Evolutionary conservation across 306 rosid genomes (phyloP).

Genomic region (Gillenia trifoliata): DNA sequence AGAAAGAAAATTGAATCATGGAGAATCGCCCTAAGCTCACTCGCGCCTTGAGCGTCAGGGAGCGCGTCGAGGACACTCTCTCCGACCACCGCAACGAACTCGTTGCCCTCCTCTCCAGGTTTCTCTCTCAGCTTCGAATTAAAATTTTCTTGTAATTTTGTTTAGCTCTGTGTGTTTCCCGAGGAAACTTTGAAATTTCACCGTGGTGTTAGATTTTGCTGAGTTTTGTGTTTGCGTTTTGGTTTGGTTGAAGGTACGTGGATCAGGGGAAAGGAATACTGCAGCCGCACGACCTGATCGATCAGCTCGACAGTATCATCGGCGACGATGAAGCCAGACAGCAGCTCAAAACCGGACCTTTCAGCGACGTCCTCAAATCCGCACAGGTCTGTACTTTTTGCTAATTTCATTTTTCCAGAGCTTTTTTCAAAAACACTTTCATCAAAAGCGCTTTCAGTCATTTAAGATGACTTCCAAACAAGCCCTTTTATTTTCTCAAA

Average conservation of each 20-base stretch:
- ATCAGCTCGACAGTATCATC: conserved; percentile 53
- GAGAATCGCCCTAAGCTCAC: conserved; percentile 37
- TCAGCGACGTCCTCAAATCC: conserved; percentile 46
- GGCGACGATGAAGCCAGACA: conserved; percentile 30
- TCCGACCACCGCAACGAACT: conserved; percentile 83
- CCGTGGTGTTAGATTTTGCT: conserved; percentile 1
- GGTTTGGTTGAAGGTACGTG: conserved; percentile 53
- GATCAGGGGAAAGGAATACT: conserved; percentile 81
- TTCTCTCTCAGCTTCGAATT: neutral
- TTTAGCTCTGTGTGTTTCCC: neutral
- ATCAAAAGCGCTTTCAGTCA: too few relatives aligned
- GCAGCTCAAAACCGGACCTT: conserved; percentile 43
- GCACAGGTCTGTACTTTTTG: conserved; percentile 35
- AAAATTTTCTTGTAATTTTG: neutral
- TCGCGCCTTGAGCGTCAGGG: conserved; percentile 66
- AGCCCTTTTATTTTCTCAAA: too few relatives aligned
- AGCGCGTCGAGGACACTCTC: conserved; percentile 77
- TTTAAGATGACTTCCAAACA: too few relatives aligned
- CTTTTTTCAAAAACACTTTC: too few relatives aligned
- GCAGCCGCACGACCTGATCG: conserved; percentile 82
- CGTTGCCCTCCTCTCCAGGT: conserved; percentile 89
- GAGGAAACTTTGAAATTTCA: neutral
- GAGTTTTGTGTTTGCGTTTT: neutral
- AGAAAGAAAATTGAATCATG: conserved; percentile 29
- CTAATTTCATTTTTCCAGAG: neutral